These are phyloP conservation scores for Microsporum canis DNA, from an alignment of 2,329 filamentous ascomycete species.

Conservation along the genomic window DNA sequence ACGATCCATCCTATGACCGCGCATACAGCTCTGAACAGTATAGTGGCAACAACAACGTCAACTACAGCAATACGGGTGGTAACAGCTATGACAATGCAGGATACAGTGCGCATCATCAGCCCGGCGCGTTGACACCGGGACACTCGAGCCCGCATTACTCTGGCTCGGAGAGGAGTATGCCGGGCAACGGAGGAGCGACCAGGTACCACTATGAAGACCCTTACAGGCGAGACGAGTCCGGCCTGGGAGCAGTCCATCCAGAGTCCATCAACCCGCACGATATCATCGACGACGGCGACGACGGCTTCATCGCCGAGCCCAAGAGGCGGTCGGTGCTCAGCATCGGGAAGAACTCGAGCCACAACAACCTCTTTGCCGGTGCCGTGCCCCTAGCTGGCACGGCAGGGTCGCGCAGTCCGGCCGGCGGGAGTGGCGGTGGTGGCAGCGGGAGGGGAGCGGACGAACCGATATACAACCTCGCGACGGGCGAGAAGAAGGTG, in stretches of 20 bases:
- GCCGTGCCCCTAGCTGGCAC: conserved; percentile 36
- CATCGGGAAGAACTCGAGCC: conserved; percentile 37
- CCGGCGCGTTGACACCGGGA: neutral
- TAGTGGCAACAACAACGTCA: neutral
- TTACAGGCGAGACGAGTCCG: conserved; percentile 49
- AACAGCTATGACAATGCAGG: neutral
- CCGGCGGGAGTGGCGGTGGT: conserved; percentile 30
- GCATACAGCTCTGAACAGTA: neutral
- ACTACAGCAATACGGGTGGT: neutral
- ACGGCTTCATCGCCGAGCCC: conserved; percentile 53
- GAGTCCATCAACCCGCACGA: conserved; percentile 60
- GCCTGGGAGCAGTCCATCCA: conserved; percentile 42
- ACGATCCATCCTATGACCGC: conserved; percentile 9
- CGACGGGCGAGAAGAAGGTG: conserved; percentile 51
- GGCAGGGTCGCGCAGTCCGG: conserved; percentile 12
- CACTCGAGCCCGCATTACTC: neutral
- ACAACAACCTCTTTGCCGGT: conserved; percentile 26
- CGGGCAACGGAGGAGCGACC: conserved; percentile 14
- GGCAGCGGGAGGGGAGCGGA: conserved; percentile 17
- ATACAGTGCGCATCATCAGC: neutral
- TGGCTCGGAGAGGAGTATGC: neutral
- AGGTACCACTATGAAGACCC: conserved; percentile 46
- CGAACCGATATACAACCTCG: conserved; percentile 42
- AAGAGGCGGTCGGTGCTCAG: conserved; percentile 51
- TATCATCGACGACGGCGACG: conserved; percentile 80